Evolutionary conservation across 352 stramenopile genomes (phyloP).

Genomic region (Phytophthora syringae): DNA sequence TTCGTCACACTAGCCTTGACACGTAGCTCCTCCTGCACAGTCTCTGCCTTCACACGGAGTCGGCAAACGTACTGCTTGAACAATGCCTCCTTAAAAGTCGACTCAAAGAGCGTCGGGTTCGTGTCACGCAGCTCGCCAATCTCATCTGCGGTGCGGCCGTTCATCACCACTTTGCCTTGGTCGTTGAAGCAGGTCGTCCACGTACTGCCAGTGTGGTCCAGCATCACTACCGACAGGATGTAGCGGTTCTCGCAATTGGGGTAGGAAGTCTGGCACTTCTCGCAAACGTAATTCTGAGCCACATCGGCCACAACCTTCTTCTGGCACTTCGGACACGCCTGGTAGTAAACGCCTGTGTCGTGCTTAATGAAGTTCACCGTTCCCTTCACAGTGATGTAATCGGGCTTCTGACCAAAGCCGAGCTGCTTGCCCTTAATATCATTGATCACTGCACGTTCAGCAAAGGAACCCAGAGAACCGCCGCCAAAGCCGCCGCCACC

Average conservation of each 20-base stretch:
- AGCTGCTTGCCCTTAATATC: conserved; percentile 97
- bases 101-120: conserved; percentile 92
- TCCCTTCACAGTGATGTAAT: conserved; percentile 97
- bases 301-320: conserved; percentile 94
- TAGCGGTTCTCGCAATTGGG: conserved; percentile 94
- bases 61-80: conserved; percentile 92
- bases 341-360: conserved; percentile 89
- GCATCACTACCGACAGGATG: conserved; percentile 94
- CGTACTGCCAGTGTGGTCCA: conserved; percentile 93
- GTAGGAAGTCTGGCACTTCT: conserved; percentile 97
- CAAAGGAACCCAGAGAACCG: conserved; percentile 80
- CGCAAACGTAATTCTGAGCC: conserved; percentile 95
- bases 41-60: conserved; percentile 95
- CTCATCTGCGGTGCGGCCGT: conserved; percentile 92
- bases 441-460: conserved; percentile 88
- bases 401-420: conserved; percentile 95
- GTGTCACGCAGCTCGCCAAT: conserved; percentile 85
- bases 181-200: conserved; percentile 99
- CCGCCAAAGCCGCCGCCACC: conserved; percentile 79
- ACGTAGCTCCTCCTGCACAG: conserved; percentile 95
- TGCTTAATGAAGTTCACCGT: conserved; percentile 98
- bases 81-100: conserved; percentile 92
- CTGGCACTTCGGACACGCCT: conserved; percentile 89
- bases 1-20: conserved; percentile 94
- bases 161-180: conserved; percentile 94